A percentile compares a stretch with the other conserved stretches of the same genome.
Conservation (phyloP, 257 asterid species). For the Cynanchum wilfordii region DNA sequence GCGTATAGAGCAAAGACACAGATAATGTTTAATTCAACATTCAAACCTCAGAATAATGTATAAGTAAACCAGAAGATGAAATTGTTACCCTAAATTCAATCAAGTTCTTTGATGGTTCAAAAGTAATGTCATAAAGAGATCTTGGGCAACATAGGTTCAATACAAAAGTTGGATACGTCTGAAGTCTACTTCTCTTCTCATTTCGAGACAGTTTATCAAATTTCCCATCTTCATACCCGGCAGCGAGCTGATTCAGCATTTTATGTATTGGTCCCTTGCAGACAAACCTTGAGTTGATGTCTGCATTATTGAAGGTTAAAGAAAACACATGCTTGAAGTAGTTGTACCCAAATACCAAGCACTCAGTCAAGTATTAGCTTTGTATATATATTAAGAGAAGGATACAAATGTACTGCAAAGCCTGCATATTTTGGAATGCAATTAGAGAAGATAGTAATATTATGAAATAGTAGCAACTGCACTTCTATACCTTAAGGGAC, state of each 20-base stretch:
- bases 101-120: conserved; percentile 58
- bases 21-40: not conserved
- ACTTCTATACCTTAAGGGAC: conserved; percentile 55
- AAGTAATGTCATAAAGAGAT: conserved; percentile 60
- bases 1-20: not conserved
- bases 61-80: conserved; percentile 2
- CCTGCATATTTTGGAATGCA: conserved; percentile 53
- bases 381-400: conserved; percentile 22
- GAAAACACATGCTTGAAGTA: conserved; percentile 33
- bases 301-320: conserved; percentile 49
- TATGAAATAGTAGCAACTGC: conserved; percentile 13
- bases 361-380: conserved; percentile 22
- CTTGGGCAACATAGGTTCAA: conserved; percentile 78
- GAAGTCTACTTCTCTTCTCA: conserved; percentile 50
- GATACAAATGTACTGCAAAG: conserved; percentile 90
- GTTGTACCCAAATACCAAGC: conserved; percentile 21
- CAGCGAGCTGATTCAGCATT: conserved; percentile 72
- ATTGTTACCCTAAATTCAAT: conserved; percentile 77
- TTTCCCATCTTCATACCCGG: conserved; percentile 39
- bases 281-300: conserved; percentile 88
- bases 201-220: conserved; percentile 22
- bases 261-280: conserved; percentile 86
- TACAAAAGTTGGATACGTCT: conserved; percentile 53
- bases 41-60: conserved; percentile 1
- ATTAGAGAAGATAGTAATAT: conserved; percentile 23